Evolutionary conservation across 768 basidiomycete species (phyloP), one percentile per base, ranked within the genome.

Genomic region (Leccinellum luteum): DNA sequence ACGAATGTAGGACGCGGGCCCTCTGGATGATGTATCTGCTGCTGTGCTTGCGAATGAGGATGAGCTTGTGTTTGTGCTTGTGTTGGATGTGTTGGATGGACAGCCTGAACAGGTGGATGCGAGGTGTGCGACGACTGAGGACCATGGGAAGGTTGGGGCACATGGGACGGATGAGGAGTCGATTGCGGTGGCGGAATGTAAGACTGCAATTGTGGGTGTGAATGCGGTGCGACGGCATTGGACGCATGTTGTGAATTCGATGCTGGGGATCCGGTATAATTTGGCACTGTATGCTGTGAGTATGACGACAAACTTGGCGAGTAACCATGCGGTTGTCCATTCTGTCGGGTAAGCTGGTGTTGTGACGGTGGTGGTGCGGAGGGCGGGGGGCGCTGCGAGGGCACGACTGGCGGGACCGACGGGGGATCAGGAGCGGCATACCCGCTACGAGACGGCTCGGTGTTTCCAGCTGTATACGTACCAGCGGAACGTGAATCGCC

Each of bases 151-250:
- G 57, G 19, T 23, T 69, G 69, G 6, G 64, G 34, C 3, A 54
- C 6, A 19, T 65, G 63, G 4, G 57, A 53, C 7, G 59, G 14
- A 19, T 61, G 69, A 10, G 41, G 14, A 9, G 53, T 15, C 17
- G 60, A 15, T 31, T 59, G 67, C 15, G 59, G 30, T 12, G 45
- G 56, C 3, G 47, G 55, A 31, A 61, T 56, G 32, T 60, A 69
- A 6, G 71, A 62, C 13, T 76, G 75, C 21, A 73, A 66, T 10
- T 69, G 70, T 1, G 67, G 58, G 23, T 66, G 72, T 7, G 57
- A 30, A 23, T 61, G 66, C 25, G 57, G 12, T 31, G 61, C 55
- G 13, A 44, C 41, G 6, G 55, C 28, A 25, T 50, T 49, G 4
- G 62, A 49, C 34, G 56, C 48, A 19, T 66, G 64, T 21, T 66